phyloP scores from a whole-genome alignment of 73 alveolate genomes.

The Paramecium caudatum region DNA sequence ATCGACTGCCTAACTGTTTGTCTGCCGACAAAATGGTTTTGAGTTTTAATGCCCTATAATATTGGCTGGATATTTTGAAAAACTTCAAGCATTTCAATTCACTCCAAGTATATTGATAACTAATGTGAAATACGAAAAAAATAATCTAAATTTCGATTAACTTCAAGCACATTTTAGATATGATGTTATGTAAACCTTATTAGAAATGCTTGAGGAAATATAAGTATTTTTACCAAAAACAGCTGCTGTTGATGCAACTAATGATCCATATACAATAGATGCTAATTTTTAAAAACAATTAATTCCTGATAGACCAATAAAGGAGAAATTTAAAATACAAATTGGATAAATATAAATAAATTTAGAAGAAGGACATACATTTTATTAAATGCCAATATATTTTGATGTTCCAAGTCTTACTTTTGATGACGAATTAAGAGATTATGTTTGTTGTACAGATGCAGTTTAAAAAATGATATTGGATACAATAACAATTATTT shows the following conservation, averaged over 20 bases:
- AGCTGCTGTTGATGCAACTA: background rate
- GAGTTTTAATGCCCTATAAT: constrained; percentile 51
- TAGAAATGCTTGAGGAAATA: constrained; percentile 1
- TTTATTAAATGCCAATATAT: background rate
- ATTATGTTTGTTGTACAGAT: background rate
- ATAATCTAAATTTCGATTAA: background rate
- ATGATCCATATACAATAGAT: background rate
- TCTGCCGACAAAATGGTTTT: constrained; percentile 22
- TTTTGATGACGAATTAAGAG: background rate
- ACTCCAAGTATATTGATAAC: background rate
- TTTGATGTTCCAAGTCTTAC: background rate
- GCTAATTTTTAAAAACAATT: background rate
- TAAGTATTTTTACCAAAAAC: background rate
- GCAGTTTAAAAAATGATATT: background rate
- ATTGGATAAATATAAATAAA: background rate
- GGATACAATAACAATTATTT: background rate
- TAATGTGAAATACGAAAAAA: background rate
- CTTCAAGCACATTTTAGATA: background rate
- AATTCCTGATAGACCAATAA: background rate
- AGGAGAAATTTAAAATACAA: background rate
- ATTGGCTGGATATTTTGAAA: background rate
- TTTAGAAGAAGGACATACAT: constrained; percentile 44
- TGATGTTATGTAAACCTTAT: background rate
- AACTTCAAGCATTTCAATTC: background rate
- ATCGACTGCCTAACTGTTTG: background rate